Percentiles rank a stretch among this genome's conserved stretches.
These are phyloP conservation scores for Whalleya microplaca DNA, from an alignment of 2,329 filamentous ascomycete genomes.

Conservation along the genomic window DNA sequence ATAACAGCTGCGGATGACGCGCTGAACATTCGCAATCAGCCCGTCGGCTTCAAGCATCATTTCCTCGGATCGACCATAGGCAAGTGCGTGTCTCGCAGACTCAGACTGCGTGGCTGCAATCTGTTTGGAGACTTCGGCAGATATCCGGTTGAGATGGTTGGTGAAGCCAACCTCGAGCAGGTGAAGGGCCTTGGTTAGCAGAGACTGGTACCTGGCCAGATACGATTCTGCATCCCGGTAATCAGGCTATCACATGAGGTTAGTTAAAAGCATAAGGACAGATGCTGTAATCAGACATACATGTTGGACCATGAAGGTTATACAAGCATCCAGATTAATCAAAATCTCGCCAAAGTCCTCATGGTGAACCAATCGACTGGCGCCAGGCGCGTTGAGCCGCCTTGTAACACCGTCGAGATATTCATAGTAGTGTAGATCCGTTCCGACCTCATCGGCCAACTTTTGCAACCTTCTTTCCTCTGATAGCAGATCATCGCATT, in stretches of 20 bases:
- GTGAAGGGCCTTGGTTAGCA: constrained; percentile 71
- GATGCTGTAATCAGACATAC: constrained; percentile 50
- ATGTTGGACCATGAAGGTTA: constrained; percentile 89
- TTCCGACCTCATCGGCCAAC: constrained; percentile 82
- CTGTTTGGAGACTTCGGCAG: constrained; percentile 58
- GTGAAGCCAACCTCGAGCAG: constrained; percentile 63
- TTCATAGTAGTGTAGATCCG: constrained; percentile 91
- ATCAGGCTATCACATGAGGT: constrained; percentile 59
- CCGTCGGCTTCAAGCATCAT: constrained; percentile 60
- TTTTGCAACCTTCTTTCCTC: constrained; percentile 80
- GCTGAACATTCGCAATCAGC: constrained; percentile 59
- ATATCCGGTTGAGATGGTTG: constrained; percentile 55
- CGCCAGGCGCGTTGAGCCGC: constrained; percentile 88
- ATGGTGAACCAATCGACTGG: constrained; percentile 81
- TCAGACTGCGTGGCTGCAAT: constrained; percentile 60
- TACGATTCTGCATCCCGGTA: constrained; percentile 90
- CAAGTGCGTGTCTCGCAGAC: constrained; percentile 61
- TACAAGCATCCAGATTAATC: constrained; percentile 82
- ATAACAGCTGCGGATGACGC: constrained; percentile 55
- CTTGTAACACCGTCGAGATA: constrained; percentile 91
- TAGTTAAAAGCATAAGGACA: constrained; percentile 5
- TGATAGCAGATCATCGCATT: constrained; percentile 84
- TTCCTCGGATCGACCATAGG: constrained; percentile 63
- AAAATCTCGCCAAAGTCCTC: constrained; percentile 89
- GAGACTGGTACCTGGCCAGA: constrained; percentile 80